Conservation (phyloP, 1,139 yeast species). For the Pneumocystis sp. region DNA sequence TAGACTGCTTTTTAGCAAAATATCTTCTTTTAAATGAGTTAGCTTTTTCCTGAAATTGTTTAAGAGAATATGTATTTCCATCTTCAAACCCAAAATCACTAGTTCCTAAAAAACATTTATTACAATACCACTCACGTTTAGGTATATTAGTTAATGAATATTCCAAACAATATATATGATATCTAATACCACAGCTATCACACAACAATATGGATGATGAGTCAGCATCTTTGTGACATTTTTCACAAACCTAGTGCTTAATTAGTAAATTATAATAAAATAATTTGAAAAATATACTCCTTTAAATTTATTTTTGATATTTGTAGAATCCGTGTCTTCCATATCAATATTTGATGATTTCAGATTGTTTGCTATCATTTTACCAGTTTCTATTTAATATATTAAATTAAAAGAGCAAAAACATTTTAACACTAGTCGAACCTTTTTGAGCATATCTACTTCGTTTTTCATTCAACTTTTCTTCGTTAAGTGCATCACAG, state of each 20-base stretch:
- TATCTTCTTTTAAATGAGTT: slow-evolving; percentile 31
- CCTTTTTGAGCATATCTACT: background rate
- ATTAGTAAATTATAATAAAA: background rate
- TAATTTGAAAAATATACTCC: background rate
- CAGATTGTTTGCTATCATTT: background rate
- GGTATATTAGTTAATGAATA: slow-evolving; percentile 40
- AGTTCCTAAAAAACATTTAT: slow-evolving; percentile 66
- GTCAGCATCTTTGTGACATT: slow-evolving; percentile 38
- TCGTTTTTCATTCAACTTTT: background rate
- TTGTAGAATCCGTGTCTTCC: background rate
- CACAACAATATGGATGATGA: slow-evolving; percentile 45
- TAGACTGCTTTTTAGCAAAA: slow-evolving; percentile 18
- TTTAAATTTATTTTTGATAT: background rate
- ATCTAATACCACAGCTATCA: slow-evolving; percentile 58
- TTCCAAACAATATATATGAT: slow-evolving; percentile 48
- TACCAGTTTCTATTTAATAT: background rate
- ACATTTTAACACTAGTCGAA: background rate
- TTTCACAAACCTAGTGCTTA: slow-evolving; percentile 13
- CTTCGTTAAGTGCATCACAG: background rate
- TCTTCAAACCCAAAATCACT: slow-evolving; percentile 86
- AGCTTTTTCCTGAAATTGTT: slow-evolving; percentile 48
- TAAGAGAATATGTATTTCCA: slow-evolving; percentile 43
- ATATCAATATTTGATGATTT: background rate
- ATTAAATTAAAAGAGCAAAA: background rate
- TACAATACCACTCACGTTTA: slow-evolving; percentile 60